Percentiles rank a stretch among this genome's conserved stretches.
Conservation (phyloP, 495 filamentous ascomycete genomes). For the Aspergillus bertholletiae region DNA sequence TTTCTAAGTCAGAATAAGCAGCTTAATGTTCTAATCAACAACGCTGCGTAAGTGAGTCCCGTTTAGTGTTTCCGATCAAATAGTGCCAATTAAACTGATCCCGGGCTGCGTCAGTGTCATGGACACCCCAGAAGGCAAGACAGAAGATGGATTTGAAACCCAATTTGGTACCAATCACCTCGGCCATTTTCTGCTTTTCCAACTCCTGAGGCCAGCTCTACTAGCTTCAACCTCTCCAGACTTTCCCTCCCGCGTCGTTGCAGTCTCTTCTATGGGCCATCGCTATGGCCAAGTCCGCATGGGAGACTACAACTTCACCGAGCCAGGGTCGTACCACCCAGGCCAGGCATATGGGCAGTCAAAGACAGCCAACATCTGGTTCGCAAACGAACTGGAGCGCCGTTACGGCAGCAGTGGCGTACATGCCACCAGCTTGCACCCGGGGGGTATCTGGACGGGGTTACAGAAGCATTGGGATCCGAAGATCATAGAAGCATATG, state of each 20-base stretch:
- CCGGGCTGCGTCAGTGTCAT: conserved; percentile 43
- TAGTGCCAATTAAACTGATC: too few relatives aligned
- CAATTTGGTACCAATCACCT: conserved; percentile 51
- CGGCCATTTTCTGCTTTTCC: conserved; percentile 48
- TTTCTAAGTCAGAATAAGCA: too few relatives aligned
- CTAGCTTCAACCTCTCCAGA: conserved; percentile 29
- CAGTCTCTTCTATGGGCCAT: not conserved
- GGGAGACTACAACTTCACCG: not conserved
- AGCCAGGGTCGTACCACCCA: not conserved
- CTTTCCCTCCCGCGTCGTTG: not conserved
- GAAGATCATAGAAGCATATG: not conserved
- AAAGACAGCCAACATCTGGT: not conserved
- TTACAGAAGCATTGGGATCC: not conserved
- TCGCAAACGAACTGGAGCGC: not conserved
- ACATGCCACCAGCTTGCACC: not conserved
- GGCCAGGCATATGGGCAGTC: not conserved
- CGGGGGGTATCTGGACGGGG: not conserved
- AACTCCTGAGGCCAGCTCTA: conserved; percentile 41
- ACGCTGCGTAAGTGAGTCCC: not conserved
- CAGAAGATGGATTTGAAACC: conserved; percentile 43
- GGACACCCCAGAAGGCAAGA: conserved; percentile 35
- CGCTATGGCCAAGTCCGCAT: not conserved
- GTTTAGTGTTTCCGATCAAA: not conserved
- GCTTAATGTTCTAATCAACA: too few relatives aligned
- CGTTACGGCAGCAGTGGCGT: not conserved